Conservation (phyloP, 345 rosid species). For the Gossypium arboreum region DNA sequence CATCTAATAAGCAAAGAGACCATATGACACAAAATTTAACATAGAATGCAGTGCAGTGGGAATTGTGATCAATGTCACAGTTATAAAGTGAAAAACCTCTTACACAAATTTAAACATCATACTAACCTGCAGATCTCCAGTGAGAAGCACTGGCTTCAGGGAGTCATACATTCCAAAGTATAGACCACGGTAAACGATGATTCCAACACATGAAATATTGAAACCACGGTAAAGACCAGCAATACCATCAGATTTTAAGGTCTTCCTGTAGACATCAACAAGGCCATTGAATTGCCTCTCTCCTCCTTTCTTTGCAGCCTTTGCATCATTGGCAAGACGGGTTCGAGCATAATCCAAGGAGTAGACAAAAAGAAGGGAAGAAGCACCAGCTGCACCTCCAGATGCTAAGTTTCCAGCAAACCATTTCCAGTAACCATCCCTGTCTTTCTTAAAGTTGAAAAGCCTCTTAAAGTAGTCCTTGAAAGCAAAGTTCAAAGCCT, state of each 20-base stretch:
- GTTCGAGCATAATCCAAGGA: slow-evolving; percentile 6
- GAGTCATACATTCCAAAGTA: slow-evolving; percentile 3
- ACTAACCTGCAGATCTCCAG: slow-evolving; percentile 57
- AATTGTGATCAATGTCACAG: not conserved
- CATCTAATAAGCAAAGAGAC: not conserved
- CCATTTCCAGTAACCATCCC: slow-evolving; percentile 4
- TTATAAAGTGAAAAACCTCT: not conserved
- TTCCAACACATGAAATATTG: slow-evolving; percentile 1
- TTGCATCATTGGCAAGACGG: slow-evolving; percentile 3
- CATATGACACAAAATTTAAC: not conserved
- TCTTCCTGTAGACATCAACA: slow-evolving; percentile 7
- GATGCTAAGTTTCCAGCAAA: slow-evolving; percentile 3
- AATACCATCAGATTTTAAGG: slow-evolving; percentile 1
- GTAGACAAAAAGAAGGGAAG: slow-evolving; percentile 1
- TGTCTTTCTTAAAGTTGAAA: slow-evolving; percentile 3
- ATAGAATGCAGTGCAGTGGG: not conserved
- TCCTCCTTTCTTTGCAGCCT: slow-evolving; percentile 3
- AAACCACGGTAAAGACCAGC: not conserved
- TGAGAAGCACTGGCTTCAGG: slow-evolving; percentile 25
- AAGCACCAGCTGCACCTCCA: slow-evolving; percentile 1
- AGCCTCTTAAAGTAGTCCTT: slow-evolving; percentile 8
- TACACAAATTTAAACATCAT: not conserved
- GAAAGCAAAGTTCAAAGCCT: slow-evolving; percentile 6
- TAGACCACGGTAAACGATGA: not conserved
- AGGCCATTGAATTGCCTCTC: slow-evolving; percentile 10